Conservation (phyloP, 2,329 filamentous ascomycete species). For the Diaporthe destruens region DNA sequence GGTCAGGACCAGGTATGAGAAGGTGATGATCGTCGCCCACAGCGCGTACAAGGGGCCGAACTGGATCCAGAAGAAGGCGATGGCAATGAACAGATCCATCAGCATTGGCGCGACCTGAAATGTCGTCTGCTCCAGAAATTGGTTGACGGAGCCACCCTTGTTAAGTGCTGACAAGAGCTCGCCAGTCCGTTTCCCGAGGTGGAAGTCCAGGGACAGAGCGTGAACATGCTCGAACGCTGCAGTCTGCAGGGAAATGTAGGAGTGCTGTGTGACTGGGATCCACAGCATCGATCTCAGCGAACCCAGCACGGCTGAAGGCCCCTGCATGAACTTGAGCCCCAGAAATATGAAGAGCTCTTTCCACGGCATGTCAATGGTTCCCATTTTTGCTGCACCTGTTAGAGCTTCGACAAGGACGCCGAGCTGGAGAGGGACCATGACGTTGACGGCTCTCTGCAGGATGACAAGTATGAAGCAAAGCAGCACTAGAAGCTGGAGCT, state of each 20-base stretch:
- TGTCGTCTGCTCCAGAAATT: constrained; percentile 94
- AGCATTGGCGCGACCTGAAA: constrained; percentile 97
- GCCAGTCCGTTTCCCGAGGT: constrained; percentile 95
- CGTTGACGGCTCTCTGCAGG: constrained; percentile 85
- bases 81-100: constrained; percentile 86
- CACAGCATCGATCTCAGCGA: constrained; percentile 86
- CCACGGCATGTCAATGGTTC: constrained; percentile 72
- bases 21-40: constrained; percentile 89
- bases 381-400: constrained; percentile 61
- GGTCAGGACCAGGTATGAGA: constrained; percentile 96
- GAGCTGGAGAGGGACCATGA: constrained; percentile 86
- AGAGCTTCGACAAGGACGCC: constrained; percentile 84
- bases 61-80: constrained; percentile 80
- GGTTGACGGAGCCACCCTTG: constrained; percentile 96
- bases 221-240: constrained; percentile 98
- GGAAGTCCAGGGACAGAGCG: constrained; percentile 93
- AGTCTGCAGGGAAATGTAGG: constrained; percentile 92
- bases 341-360: constrained; percentile 81
- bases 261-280: constrained; percentile 98
- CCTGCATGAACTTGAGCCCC: constrained; percentile 84
- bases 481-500: constrained; percentile 82
- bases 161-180: constrained; percentile 96
- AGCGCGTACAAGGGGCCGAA: constrained; percentile 94
- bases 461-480: constrained; percentile 86
- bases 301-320: constrained; percentile 87